A percentile compares a stretch with the other conserved stretches of the same genome.
Conservation (phyloP, 352 stramenopile species). For the Phytophthora vignae region DNA sequence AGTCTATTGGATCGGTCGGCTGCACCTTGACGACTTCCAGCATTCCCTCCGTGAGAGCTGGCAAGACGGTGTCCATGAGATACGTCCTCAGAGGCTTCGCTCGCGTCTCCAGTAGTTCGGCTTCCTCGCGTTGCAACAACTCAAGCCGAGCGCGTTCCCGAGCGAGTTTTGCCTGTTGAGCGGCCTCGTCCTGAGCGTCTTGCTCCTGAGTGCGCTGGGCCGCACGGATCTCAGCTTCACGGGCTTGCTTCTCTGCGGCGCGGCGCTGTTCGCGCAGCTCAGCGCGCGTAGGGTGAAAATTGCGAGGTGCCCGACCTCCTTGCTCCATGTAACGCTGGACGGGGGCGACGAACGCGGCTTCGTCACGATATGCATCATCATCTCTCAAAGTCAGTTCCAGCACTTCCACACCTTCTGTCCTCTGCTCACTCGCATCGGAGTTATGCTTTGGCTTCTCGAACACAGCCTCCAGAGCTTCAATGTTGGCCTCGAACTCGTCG, state of each 20-base stretch:
- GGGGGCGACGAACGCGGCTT: conserved; percentile 49
- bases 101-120: conserved; percentile 78
- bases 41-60: conserved; percentile 86
- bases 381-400: conserved; percentile 65
- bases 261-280: conserved; percentile 62
- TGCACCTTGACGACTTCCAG: conserved; percentile 90
- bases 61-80: conserved; percentile 87
- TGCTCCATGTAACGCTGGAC: conserved; percentile 83
- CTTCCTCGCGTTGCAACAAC: conserved; percentile 81
- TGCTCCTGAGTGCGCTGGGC: conserved; percentile 53
- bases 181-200: conserved; percentile 58
- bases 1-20: conserved; percentile 88
- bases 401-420: conserved; percentile 61
- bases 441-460: conserved; percentile 56
- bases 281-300: conserved; percentile 84
- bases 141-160: conserved; percentile 73
- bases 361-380: conserved; percentile 54
- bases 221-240: conserved; percentile 49
- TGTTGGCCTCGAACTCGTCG: conserved; percentile 55
- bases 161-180: conserved; percentile 52
- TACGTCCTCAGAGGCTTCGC: conserved; percentile 85
- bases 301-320: conserved; percentile 67
- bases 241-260: conserved; percentile 54
- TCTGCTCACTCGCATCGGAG: conserved; percentile 8
- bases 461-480: conserved; percentile 63